phyloP scores from a whole-genome alignment of 2,329 filamentous ascomycete species.

The Ciborinia camelliae region DNA sequence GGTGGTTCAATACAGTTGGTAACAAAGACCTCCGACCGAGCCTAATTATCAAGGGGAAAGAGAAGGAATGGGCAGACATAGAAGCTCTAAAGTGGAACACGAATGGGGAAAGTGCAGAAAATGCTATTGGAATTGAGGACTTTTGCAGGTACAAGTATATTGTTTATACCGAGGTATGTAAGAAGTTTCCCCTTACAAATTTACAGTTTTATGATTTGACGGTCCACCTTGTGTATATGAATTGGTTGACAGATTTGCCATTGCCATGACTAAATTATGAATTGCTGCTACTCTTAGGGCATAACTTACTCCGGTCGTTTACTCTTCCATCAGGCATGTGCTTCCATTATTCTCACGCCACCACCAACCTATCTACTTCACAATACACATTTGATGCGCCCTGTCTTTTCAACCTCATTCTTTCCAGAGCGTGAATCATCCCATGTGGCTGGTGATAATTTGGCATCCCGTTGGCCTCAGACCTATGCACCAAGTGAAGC shows the following conservation, averaged over 20 bases:
- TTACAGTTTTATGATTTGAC: background rate
- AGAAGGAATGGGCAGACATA: slow-evolving; percentile 48
- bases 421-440: slow-evolving; percentile 20
- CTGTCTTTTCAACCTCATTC: slow-evolving; percentile 42
- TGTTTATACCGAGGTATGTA: slow-evolving; percentile 46
- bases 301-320: slow-evolving; percentile 52
- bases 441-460: background rate
- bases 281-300: slow-evolving; percentile 34
- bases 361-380: slow-evolving; percentile 50
- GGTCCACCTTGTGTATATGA: background rate
- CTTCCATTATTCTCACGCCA: slow-evolving; percentile 47
- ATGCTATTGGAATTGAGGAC: slow-evolving; percentile 48
- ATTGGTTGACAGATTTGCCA: background rate
- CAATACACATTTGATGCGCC: slow-evolving; percentile 46
- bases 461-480: slow-evolving; percentile 42
- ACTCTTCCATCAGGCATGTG: slow-evolving; percentile 50
- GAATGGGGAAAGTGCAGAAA: slow-evolving; percentile 40
- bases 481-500: slow-evolving; percentile 40
- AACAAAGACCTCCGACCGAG: slow-evolving; percentile 32
- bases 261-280: background rate
- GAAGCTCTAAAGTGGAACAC: slow-evolving; percentile 39
- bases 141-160: slow-evolving; percentile 52
- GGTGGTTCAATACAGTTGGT: slow-evolving; percentile 43
- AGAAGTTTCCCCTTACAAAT: background rate
- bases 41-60: slow-evolving; percentile 30